Evolutionary conservation across 2,329 filamentous ascomycete species (phyloP), one percentile per base, ranked within the genome.

Genomic region (Xylaria sp.): DNA sequence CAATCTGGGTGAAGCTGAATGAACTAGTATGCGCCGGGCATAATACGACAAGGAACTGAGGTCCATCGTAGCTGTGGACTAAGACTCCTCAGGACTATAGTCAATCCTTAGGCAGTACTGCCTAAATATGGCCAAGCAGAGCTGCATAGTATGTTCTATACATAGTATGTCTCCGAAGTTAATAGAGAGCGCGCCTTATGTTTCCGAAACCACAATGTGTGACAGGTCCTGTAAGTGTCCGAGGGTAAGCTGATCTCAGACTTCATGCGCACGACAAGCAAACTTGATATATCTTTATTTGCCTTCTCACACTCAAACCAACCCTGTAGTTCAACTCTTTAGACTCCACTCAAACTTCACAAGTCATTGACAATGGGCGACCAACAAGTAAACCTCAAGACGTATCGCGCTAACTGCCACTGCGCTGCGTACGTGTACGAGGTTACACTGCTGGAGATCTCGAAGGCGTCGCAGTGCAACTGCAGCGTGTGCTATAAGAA

Each of bases 401-500:
- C 56, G 5, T 58, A 58, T n/a, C 56, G 56, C 23, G 56, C 56
- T 15, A 58, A 58, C 39, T 58, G 56, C 23, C 56, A 58, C 23
- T 58, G 56, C 25, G 13, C 56, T 8, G 39, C 23, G 7, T 58
- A 46, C 10, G 56, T 58, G n/a, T 58, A 58, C 39, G 56, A 58
- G 23, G 56, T 58, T 13, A 58, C 56, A 13, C 20, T 58, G 3
- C 39, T 39, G 7, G 56, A 58, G 56, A 31, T 58, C 23, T 46
- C 56, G 10, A 46, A 39, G 56, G 56, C 39, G 2, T 58, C 56
- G 15, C 39, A 58, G 15, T 58, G 56, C 18, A 58, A 58, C 15
- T 58, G 56, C 18, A 58, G 56, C 23, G 41, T 58, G 5, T 58
- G 56, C 25, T 58, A 58, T 20, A 58, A 58, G 20, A 58, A 58